Base-by-base conservation (phyloP, 2,329 filamentous ascomycete species). In the Calonectria crousiana region DNA sequence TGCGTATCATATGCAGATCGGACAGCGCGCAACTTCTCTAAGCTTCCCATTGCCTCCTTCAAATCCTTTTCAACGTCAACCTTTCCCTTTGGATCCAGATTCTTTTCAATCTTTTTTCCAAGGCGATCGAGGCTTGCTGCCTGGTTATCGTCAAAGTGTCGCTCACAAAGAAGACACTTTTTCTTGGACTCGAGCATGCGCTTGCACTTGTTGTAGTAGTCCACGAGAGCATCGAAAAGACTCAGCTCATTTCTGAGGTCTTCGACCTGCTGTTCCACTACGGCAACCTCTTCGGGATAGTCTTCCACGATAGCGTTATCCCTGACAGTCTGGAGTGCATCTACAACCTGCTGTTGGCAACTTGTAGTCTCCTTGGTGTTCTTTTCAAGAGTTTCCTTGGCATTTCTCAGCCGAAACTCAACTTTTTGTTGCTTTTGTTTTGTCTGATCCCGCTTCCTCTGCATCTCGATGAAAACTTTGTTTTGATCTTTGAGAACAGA, bases 341-440 rank as follows among this genome's bases (percentile, higher is more conserved):
- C 80, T 30, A 90, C 77, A 0, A 93, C 90, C 16, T 85, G 89
- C 47, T 89, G 86, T 74, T 94, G 90, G 81, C 91, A 93, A 36
- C 87, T 87, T 47, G 91, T 86, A 52, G 91, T 87, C 73, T 95
- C 93, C 36, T 89, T 86, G 18, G 90, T 87, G 77, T 93, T 93
- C 81, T 91, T 91, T 77, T 90, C 91, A 32, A 93, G 87, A 16
- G 90, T 91, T n/a, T 92, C 91, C 56, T 91, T 92, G 30, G 89
- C 86, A 60, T 88, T 92, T 58, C 92, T 93, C 41, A 97, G 86
- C 79, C 92, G 92, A 83, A 92, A 95, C 75, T 95, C 93, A 14
- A 95, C 86, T 77, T 96, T 93, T 80, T 95, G 93, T 36, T 96
- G 88, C 79, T 96, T 94, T 77, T 94, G 91, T 76, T 90, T 91